These are phyloP conservation scores for Epicoccum nigrum DNA, from an alignment of 2,329 filamentous ascomycete species.

Conservation along the genomic window DNA sequence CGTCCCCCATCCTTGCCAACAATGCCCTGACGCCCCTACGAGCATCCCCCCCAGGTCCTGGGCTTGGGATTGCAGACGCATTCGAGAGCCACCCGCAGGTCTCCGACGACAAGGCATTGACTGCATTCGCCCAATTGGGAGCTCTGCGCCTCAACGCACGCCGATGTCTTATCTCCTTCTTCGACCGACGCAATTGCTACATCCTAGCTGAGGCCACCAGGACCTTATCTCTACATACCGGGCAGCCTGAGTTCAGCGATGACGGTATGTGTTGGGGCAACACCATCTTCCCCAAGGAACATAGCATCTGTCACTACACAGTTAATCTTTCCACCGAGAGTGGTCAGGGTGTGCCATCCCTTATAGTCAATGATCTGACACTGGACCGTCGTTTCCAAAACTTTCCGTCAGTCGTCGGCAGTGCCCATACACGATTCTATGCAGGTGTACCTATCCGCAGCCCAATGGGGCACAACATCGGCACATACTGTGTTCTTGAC, in stretches of 20 bases:
- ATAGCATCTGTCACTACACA: conserved; percentile 44
- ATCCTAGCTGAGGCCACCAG: conserved; percentile 46
- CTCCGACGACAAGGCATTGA: conserved; percentile 45
- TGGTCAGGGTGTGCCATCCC: conserved; percentile 28
- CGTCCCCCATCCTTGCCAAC: conserved; percentile 24
- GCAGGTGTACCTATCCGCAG: conserved; percentile 67
- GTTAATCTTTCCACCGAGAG: conserved; percentile 39
- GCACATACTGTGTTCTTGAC: conserved; percentile 66
- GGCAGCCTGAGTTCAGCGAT: conserved; percentile 31
- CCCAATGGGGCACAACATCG: conserved; percentile 63
- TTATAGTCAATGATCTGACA: conserved; percentile 43
- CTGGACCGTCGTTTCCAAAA: conserved; percentile 48
- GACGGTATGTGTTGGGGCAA: conserved; percentile 45
- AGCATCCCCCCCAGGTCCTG: conserved; percentile 9
- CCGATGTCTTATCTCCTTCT: conserved; percentile 47
- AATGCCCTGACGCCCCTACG: conserved; percentile 13
- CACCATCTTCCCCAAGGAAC: conserved; percentile 40
- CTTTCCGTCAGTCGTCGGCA: conserved; percentile 40
- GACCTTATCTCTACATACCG: conserved; percentile 37
- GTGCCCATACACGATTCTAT: conserved; percentile 54
- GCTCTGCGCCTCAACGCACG: conserved; percentile 46
- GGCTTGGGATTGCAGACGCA: conserved; percentile 10
- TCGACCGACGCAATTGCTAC: conserved; percentile 47
- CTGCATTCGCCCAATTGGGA: conserved; percentile 47
- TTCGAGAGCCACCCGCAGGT: conserved; percentile 12